Conservation (phyloP, 768 basidiomycete species). For the Coprinopsis marcescibilis region DNA sequence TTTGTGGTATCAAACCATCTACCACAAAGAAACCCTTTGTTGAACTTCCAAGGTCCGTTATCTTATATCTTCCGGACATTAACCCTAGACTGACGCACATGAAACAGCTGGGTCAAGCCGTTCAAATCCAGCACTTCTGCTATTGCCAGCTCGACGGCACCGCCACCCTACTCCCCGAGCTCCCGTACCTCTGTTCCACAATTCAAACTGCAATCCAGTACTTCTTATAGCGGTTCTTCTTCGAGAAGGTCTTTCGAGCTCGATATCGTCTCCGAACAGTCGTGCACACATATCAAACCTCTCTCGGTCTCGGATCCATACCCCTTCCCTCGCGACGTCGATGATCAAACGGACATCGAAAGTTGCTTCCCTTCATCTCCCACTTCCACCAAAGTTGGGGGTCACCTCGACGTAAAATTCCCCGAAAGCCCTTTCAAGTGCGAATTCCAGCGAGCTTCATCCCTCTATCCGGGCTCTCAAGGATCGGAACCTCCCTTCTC, state of each 20-base stretch:
- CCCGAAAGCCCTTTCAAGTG: background rate
- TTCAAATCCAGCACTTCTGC: background rate
- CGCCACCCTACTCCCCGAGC: background rate
- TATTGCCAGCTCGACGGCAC: background rate
- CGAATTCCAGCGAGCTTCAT: background rate
- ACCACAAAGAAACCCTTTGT: background rate
- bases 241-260: too few relatives aligned
- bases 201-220: too few relatives aligned
- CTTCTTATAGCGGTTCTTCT: too few relatives aligned
- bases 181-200: too few relatives aligned
- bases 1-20: slow-evolving; percentile 6
- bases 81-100: background rate
- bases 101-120: slow-evolving; percentile 3
- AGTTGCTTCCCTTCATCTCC: background rate
- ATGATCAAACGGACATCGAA: background rate
- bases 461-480: background rate
- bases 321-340: background rate
- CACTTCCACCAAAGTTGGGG: background rate
- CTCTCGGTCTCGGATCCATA: background rate
- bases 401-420: background rate
- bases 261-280: too few relatives aligned
- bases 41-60: slow-evolving; percentile 1
- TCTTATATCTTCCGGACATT: background rate
- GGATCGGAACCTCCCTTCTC: background rate
- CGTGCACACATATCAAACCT: too few relatives aligned